Conservation (phyloP, 2,329 filamentous ascomycete genomes). For the Leptoxyphium fumago region DNA sequence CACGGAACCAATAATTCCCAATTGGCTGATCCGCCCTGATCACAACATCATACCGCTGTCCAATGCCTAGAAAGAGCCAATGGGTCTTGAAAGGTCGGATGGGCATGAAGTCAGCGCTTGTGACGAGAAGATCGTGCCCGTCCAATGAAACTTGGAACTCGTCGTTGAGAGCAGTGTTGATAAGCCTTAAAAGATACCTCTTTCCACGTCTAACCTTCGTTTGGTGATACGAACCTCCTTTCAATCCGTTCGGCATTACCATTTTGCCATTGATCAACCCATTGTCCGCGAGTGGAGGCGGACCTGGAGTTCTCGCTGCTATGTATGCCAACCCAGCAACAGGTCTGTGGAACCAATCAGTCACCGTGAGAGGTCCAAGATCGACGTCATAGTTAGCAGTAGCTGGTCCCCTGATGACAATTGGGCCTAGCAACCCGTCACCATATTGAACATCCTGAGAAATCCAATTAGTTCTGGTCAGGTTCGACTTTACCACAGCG, state of each 20-base stretch:
- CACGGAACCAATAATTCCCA: conserved; percentile 32
- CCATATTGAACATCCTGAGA: conserved; percentile 16
- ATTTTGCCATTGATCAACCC: conserved; percentile 20
- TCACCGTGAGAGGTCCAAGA: conserved; percentile 21
- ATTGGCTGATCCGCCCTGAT: conserved; percentile 25
- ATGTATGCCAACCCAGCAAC: conserved; percentile 13
- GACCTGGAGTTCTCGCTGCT: conserved; percentile 2
- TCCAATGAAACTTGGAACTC: conserved; percentile 30
- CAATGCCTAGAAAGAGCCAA: conserved; percentile 27
- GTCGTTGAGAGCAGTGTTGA: conserved; percentile 27
- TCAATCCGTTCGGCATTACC: background rate
- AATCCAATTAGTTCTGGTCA: background rate
- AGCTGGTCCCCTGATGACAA: conserved; percentile 26
- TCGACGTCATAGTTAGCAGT: conserved; percentile 18
- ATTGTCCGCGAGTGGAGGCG: conserved; percentile 12
- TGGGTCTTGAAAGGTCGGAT: conserved; percentile 26
- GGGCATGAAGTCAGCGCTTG: conserved; percentile 28
- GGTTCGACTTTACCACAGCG: background rate
- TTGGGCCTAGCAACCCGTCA: conserved; percentile 18
- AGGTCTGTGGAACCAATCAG: conserved; percentile 26
- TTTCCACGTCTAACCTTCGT: conserved; percentile 17
- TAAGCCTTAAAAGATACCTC: conserved; percentile 27
- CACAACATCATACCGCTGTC: conserved; percentile 26
- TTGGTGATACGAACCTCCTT: conserved; percentile 1
- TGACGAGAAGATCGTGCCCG: conserved; percentile 28